These are phyloP conservation scores for Lachancea dasiensis DNA, from an alignment of 805 yeast genomes.

Conservation along the genomic window DNA sequence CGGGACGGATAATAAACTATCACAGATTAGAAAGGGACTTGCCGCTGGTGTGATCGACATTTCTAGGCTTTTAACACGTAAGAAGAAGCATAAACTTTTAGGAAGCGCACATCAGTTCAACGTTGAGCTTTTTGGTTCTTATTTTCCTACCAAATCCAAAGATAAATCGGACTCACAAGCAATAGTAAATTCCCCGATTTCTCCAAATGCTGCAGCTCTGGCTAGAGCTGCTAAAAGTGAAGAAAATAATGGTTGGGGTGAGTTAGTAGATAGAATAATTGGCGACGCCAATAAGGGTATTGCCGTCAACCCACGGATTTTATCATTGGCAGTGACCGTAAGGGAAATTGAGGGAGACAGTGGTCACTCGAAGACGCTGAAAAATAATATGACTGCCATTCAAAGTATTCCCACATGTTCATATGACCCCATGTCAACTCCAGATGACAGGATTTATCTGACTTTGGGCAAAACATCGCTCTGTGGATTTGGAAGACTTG, in stretches of 20 bases:
- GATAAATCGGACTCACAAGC: conserved; percentile 18
- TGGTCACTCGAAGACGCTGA: conserved; percentile 33
- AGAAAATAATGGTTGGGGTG: conserved; percentile 82
- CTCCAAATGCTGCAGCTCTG: conserved; percentile 2
- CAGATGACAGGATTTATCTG: conserved; percentile 55
- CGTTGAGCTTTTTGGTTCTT: conserved; percentile 67
- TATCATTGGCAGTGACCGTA: conserved; percentile 57
- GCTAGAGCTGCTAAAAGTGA: conserved; percentile 1
- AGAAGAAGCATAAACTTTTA: conserved; percentile 51
- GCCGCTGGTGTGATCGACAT: conserved; percentile 88
- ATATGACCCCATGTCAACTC: conserved; percentile 53
- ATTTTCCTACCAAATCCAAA: conserved; percentile 28
- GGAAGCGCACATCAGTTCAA: conserved; percentile 67
- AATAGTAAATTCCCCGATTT: conserved; percentile 27
- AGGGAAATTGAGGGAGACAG: conserved; percentile 60
- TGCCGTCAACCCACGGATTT: conserved; percentile 78
- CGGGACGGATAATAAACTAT: conserved; percentile 21
- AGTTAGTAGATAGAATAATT: conserved; percentile 69
- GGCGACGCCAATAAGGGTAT: conserved; percentile 69
- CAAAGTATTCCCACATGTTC: conserved; percentile 43
- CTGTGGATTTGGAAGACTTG: conserved; percentile 11
- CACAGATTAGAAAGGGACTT: conserved; percentile 62
- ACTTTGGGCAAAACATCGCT: conserved; percentile 42
- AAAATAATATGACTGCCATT: conserved; percentile 57
- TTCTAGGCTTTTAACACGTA: conserved; percentile 65